Percentiles rank a stretch among this genome's conserved stretches.
Evolutionary conservation across 768 basidiomycete species (phyloP).

Genomic region (Leccinum broughii): DNA sequence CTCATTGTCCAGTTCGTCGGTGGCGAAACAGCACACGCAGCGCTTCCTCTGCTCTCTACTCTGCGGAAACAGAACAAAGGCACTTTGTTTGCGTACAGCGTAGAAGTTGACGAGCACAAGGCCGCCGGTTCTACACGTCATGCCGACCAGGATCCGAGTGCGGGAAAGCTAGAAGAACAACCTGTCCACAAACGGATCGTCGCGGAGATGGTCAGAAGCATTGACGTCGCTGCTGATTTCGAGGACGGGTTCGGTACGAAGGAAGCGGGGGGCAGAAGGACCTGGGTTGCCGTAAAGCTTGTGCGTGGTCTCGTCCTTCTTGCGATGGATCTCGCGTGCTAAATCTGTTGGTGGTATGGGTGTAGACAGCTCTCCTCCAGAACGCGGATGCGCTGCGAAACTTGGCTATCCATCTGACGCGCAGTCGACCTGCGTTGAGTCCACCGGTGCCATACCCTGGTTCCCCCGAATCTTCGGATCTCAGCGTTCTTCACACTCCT

Average conservation of each 20-base stretch:
- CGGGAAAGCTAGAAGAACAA: conserved; percentile 15
- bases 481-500: conserved; percentile 45
- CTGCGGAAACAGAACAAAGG: conserved; percentile 74
- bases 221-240: conserved; percentile 80
- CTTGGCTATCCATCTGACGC: conserved; percentile 58
- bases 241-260: conserved; percentile 49
- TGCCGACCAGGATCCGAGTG: conserved; percentile 2
- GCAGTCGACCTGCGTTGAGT: conserved; percentile 37
- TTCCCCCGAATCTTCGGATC: conserved; percentile 57
- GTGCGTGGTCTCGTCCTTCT: conserved; percentile 40
- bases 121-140: conserved; percentile 35
- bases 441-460: conserved; percentile 66
- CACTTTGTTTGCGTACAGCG: conserved; percentile 77
- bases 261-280: conserved; percentile 46
- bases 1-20: conserved; percentile 72
- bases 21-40: conserved; percentile 73
- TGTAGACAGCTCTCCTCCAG: conserved; percentile 68
- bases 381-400: conserved; percentile 59
- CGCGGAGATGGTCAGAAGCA: conserved; percentile 71
- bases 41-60: conserved; percentile 60
- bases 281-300: conserved; percentile 86
- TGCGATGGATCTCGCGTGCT: background rate
- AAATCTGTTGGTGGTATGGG: background rate
- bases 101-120: conserved; percentile 73
- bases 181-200: conserved; percentile 62